Base-by-base conservation (phyloP, 495 filamentous ascomycete species). In the Copromyces sp. region DNA sequence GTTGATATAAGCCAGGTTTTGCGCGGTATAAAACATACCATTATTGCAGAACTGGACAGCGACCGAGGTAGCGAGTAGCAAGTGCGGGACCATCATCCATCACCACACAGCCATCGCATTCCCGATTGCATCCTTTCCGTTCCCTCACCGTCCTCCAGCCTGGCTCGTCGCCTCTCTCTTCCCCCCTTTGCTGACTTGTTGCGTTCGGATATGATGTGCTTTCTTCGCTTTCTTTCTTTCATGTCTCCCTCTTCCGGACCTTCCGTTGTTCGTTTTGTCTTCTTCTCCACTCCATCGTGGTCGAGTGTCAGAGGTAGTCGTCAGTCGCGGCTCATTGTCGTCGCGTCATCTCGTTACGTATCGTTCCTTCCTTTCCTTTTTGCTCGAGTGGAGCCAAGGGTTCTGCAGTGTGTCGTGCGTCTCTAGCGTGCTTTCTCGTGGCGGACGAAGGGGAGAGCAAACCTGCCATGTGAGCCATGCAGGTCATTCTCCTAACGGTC, bases 1-100 rank as follows among this genome's bases (percentile, higher is more conserved):
- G 20, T 71, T 74, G 73, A 73, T 76, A 75, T 77, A 73, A 73
- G 72, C 70, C 73, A 68, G 37, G 39, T 44, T 39, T 53, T 70
- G 53, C 40, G 29, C 68, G 74, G 75, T 70, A 77, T 77, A 77
- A 73, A 37, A 73, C 45, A 39, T 69, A 69, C 69, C 71, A 72
- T 39, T 77, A 75, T 77, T 72, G 45, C 73, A 74, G 73, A 61
- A 61, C 14, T 35, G 53, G 53, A 17, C 29, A 61, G 53, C 29
- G 24, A 24, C 24, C 0, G 53, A 61, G 29, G 29, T 35, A 61
- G 53, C 29, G 53, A 35, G 53, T 61, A 61, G 53, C 53, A 61
- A 61, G 29, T 61, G 53, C 29, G 53, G 53, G 29, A 61, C 14
- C 53, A 61, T 61, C 12, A 35, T 61, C 53, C 53, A 17, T 61